Evolutionary conservation across 2,329 filamentous ascomycete genomes (phyloP).

Genomic region (Ceratocystiopsis brevicomis): DNA sequence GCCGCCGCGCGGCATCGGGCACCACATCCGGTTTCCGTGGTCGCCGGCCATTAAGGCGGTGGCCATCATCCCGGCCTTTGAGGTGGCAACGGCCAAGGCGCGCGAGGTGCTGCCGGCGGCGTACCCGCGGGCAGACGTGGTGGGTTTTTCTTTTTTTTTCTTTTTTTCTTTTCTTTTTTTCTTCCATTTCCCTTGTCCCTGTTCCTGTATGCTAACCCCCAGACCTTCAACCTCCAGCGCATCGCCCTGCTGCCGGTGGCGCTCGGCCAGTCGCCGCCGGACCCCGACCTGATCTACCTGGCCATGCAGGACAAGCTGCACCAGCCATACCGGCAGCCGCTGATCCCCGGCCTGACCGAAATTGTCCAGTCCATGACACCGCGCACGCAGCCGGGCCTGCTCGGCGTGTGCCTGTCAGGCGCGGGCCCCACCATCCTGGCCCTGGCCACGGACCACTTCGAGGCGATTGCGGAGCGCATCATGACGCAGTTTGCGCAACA

Average conservation of each 20-base stretch:
- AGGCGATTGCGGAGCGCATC: slow-evolving; percentile 64
- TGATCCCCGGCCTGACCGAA: slow-evolving; percentile 82
- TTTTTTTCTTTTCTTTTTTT: too few species aligned
- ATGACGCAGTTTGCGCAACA: slow-evolving; percentile 54
- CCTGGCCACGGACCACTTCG: slow-evolving; percentile 77
- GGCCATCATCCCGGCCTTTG: slow-evolving; percentile 88
- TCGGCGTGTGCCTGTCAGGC: slow-evolving; percentile 87
- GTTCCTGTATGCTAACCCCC: neutral
- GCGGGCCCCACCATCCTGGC: slow-evolving; percentile 91
- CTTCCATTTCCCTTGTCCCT: too few species aligned
- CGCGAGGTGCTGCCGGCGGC: slow-evolving; percentile 63
- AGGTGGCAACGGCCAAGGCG: slow-evolving; percentile 85
- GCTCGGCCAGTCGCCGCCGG: slow-evolving; percentile 72
- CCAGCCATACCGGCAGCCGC: slow-evolving; percentile 79
- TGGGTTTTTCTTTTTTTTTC: slow-evolving; percentile 23
- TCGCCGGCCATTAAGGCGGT: slow-evolving; percentile 89
- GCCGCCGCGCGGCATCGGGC: slow-evolving; percentile 81
- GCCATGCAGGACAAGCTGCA: slow-evolving; percentile 99
- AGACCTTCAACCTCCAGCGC: slow-evolving; percentile 83
- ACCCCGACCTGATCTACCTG: slow-evolving; percentile 85
- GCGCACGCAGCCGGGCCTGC: slow-evolving; percentile 63
- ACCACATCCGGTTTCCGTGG: slow-evolving; percentile 93
- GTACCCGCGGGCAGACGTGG: slow-evolving; percentile 69
- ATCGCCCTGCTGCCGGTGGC: slow-evolving; percentile 81
- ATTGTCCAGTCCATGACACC: slow-evolving; percentile 86